These are phyloP conservation scores for Anethum foeniculum DNA, from an alignment of 140 eudicot species.

Conservation along the genomic window DNA sequence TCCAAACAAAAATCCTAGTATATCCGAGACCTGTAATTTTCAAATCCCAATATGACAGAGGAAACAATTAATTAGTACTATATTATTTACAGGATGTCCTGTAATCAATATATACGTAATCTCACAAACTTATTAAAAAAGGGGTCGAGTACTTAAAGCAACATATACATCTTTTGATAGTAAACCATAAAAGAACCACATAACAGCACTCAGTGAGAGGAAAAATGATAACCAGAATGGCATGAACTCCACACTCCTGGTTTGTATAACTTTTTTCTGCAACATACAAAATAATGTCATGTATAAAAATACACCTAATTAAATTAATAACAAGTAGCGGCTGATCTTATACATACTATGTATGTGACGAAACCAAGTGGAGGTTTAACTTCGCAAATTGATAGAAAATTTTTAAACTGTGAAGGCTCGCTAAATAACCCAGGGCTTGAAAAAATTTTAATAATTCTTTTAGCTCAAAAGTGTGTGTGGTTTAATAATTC, in stretches of 20 bases:
- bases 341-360: no score
- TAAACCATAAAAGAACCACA: constrained; percentile 68
- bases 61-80: not conserved
- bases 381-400: no score
- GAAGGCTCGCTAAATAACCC: no score
- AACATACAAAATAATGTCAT: not conserved
- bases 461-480: no score
- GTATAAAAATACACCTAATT: not conserved
- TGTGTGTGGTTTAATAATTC: no score
- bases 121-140: not conserved
- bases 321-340: no score
- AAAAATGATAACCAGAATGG: constrained; percentile 47
- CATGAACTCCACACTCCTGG: constrained; percentile 70
- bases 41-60: not conserved
- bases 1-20: constrained; percentile 57
- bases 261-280: constrained; percentile 57
- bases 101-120: not conserved
- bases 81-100: not conserved
- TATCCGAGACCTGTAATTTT: constrained; percentile 47
- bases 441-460: no score
- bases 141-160: constrained; percentile 28
- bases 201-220: constrained; percentile 47
- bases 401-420: no score
- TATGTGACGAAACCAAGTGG: no score
- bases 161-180: constrained; percentile 43